Conservation (phyloP, 495 filamentous ascomycete species). For the Entonaema liquescens region DNA sequence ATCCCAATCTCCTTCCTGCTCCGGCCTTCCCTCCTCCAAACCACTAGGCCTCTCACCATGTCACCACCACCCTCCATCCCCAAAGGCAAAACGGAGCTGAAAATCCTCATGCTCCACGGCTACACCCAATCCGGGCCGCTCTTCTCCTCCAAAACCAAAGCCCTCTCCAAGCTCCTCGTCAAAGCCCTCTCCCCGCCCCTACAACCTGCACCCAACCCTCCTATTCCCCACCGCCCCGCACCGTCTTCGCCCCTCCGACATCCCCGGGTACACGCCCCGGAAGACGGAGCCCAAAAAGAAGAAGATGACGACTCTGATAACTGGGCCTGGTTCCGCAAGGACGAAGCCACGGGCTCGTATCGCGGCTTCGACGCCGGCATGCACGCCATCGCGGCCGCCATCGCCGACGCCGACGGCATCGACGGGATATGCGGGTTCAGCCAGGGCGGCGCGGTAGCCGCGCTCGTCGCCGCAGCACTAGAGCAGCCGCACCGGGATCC, state of each 20-base stretch:
- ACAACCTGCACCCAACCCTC: constrained; percentile 64
- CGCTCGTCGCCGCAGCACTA: constrained; percentile 68
- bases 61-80: constrained; percentile 16
- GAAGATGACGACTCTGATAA: constrained; percentile 63
- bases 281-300: constrained; percentile 14
- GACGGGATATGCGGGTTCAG: constrained; percentile 82
- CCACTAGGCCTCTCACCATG: constrained; percentile 24
- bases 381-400: constrained; percentile 61
- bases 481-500: constrained; percentile 54
- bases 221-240: constrained; percentile 70
- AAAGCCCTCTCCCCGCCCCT: constrained; percentile 69
- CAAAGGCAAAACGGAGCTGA: constrained; percentile 53
- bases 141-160: constrained; percentile 90
- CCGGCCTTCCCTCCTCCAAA: no score
- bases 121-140: constrained; percentile 90
- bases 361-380: constrained; percentile 72
- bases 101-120: constrained; percentile 70
- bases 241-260: constrained; percentile 69
- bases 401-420: constrained; percentile 67
- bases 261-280: constrained; percentile 68
- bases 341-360: constrained; percentile 67
- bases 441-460: constrained; percentile 73
- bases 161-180: constrained; percentile 78
- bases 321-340: constrained; percentile 88
- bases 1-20: neutral